Base-by-base conservation (phyloP, 2,329 filamentous ascomycete species). In the Penicillium sp. region DNA sequence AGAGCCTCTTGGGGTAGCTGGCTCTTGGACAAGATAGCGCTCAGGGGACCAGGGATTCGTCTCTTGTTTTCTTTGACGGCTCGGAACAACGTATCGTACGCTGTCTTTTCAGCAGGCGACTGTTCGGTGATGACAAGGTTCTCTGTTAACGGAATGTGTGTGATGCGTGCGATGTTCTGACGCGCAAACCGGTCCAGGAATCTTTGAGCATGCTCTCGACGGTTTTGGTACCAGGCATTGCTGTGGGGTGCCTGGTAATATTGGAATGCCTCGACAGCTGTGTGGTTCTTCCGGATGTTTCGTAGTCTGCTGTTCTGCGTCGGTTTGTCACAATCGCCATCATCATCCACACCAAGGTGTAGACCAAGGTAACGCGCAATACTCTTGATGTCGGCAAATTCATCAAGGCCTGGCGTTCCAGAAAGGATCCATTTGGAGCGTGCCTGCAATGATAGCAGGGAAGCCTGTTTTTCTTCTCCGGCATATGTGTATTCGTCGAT, bases 401-500 rank as follows among this genome's bases (percentile, higher is more conserved):
- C 80, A 5, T 77, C 75, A 3, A 87, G 64, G 0, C 78, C 75
- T 1, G 86, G 85, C 1, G 86, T 88, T 3, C 83, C 86, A 0
- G 85, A 88, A 2, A 88, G 71, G 7, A 85, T 75, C 85, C 85
- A 88, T 51, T 78, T 79, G 38, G 80, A 83, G 40, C 77, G 73
- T 11, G 82, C 78, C 26, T 76, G 65, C 1, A 87, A 63, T 0
- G 71, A 72, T 7, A 77, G 71, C 5, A 84, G 69, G 0, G 75
- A 72, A 0, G 75, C 67, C 56, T 76, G 70, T 48, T 75, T 71
- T 47, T 77, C 68, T 16, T 73, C 65, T 42, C 76, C 74, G 5
- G 82, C 71, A 58, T 87, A 85, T 0, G 85, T 83, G 60, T 84
- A 88, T 60, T 89, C 86, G 57, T 89, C 86, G 1, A 88, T 74